Evolutionary conservation across 2,329 filamentous ascomycete species (phyloP), one percentile per base, ranked within the genome.

Genomic region (Trichophaea hybrida): DNA sequence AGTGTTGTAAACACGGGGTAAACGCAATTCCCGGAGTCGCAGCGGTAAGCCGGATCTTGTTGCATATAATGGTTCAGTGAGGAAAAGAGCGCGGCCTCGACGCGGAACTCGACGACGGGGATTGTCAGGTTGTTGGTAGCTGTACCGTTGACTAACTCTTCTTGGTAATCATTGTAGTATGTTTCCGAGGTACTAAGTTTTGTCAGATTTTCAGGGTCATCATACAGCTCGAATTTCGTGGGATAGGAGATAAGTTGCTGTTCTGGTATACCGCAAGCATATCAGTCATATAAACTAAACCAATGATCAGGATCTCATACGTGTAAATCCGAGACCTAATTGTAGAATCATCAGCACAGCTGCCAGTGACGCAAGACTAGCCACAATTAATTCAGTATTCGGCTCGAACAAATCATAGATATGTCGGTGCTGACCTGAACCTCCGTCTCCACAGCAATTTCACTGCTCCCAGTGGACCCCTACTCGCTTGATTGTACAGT

Each of bases 201-300:
- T 2, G 44, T 49, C 12, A 49, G 44, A 17, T 17, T 1, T 60
- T 57, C 4, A 43, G 55, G 15, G 38, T 64, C 5, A 60, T 50
- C 2, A 43, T 58, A 1, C 57, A 58, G 6, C 15, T 58, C 10
- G 59, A 32, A 1, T 38, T 58, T 57, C 2, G 37, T 50, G n/a
- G 62, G 62, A 38, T 64, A 64, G 4, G 62, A 62, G 46, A 64
- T 60, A 15, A 64, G 62, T 12, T 64, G 62, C 31, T 64, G 62
- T 24, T 64, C 44, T 49, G 44, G 24, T 24, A 24, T 24, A 24
- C 1, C 24, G 24, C 24, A 24, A 1, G 24, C 24, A 2, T 24
- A 24, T 24, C 24, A 24, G 24, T 24, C 24, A 24, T 24, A 24
- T 24, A 24, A 24, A 24, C 24, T 3, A 24, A 24, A 24, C 24